These are phyloP conservation scores for Clitoria ternatea DNA, from an alignment of 306 rosid genomes.

Conservation along the genomic window DNA sequence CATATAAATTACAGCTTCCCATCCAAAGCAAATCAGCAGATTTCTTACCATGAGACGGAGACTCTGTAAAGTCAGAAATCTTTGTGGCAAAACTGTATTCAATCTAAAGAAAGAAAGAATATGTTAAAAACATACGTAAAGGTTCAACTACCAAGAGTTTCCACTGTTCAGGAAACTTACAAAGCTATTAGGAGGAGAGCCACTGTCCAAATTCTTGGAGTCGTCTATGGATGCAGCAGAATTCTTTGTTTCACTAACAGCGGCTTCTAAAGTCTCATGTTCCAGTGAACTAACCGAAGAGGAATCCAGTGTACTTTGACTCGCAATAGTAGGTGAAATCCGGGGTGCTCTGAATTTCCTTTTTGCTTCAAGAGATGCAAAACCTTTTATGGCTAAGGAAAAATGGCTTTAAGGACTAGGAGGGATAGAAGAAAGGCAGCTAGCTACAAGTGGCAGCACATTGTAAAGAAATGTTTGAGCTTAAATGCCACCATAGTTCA, in stretches of 20 bases:
- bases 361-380: constrained; percentile 94
- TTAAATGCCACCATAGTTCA: not conserved
- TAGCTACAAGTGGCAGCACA: not conserved
- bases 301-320: constrained; percentile 35
- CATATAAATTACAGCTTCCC: constrained; percentile 12
- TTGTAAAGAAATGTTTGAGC: not conserved
- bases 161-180: constrained; percentile 38
- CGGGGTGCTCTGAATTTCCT: constrained; percentile 85
- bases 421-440: constrained; percentile 10
- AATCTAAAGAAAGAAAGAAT: constrained; percentile 36
- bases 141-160: not conserved
- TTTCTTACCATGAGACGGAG: constrained; percentile 46
- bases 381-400: constrained; percentile 67
- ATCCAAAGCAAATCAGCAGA: constrained; percentile 16
- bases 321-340: constrained; percentile 48
- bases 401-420: constrained; percentile 20
- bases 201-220: constrained; percentile 23
- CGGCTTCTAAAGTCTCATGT: constrained; percentile 26
- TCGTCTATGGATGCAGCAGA: constrained; percentile 25
- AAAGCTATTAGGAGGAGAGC: constrained; percentile 29
- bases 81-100: constrained; percentile 34
- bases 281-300: constrained; percentile 42
- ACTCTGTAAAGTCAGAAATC: constrained; percentile 28
- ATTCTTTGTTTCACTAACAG: constrained; percentile 32
- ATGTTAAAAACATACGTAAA: not conserved